These are phyloP conservation scores for Alternaria panax DNA, from an alignment of 2,329 filamentous ascomycete species.

Conservation along the genomic window DNA sequence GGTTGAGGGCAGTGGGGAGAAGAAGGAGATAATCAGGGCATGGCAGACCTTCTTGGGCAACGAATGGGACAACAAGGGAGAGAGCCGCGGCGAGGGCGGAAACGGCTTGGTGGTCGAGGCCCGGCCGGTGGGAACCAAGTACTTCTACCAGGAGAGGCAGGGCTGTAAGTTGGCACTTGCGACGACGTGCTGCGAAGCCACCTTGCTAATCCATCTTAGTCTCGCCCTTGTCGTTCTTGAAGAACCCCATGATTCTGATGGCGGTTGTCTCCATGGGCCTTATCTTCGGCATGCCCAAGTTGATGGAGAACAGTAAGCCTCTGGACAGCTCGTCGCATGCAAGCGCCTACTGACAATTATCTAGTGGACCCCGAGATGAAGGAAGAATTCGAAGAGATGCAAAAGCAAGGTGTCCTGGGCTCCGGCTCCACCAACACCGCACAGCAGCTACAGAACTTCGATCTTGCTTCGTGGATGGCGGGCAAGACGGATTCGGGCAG, in stretches of 20 bases:
- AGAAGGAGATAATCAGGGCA: constrained; percentile 62
- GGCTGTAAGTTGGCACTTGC: constrained; percentile 67
- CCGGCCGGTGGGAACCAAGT: constrained; percentile 68
- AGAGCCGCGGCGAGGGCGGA: constrained; percentile 57
- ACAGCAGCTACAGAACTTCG: constrained; percentile 68
- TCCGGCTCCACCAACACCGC: constrained; percentile 48
- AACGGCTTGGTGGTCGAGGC: constrained; percentile 65
- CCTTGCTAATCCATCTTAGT: constrained; percentile 59
- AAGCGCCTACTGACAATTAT: constrained; percentile 14
- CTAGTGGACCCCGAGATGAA: constrained; percentile 96
- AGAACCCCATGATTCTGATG: constrained; percentile 97
- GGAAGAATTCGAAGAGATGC: constrained; percentile 90
- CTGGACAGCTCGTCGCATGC: not conserved
- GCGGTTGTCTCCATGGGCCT: constrained; percentile 81
- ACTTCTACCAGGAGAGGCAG: constrained; percentile 77
- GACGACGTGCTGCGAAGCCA: not conserved
- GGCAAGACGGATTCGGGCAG: constrained; percentile 54
- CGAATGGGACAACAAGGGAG: constrained; percentile 87
- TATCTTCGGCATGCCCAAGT: constrained; percentile 91
- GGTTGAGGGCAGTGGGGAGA: constrained; percentile 39
- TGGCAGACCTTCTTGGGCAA: constrained; percentile 91
- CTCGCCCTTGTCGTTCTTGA: constrained; percentile 80
- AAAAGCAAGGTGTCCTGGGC: constrained; percentile 74
- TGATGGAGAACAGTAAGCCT: constrained; percentile 90
- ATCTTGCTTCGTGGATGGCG: constrained; percentile 73